phyloP scores from a whole-genome alignment of 2,329 filamentous ascomycete species.

The Botrytis elliptica region DNA sequence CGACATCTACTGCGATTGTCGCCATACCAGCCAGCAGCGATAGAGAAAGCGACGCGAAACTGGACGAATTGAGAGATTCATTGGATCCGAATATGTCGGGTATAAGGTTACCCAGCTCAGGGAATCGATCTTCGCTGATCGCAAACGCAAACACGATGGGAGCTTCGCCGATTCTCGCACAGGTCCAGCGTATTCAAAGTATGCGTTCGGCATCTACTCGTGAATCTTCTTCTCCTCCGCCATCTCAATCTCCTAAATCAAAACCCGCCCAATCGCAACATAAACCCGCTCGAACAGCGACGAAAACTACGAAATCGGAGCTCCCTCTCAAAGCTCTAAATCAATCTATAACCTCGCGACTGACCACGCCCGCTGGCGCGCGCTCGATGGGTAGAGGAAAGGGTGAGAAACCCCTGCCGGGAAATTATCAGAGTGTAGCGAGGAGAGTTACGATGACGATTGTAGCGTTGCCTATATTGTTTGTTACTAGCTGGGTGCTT shows the following conservation, averaged over 20 bases:
- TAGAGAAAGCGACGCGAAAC: background rate
- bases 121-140: background rate
- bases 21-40: background rate
- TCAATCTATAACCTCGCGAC: constrained; percentile 35
- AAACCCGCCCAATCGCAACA: background rate
- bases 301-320: constrained; percentile 16
- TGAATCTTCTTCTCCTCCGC: background rate
- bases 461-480: constrained; percentile 37
- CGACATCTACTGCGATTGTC: background rate
- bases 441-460: constrained; percentile 38
- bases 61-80: background rate
- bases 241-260: background rate
- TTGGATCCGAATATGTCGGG: background rate
- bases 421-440: constrained; percentile 35
- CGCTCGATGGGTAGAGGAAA: constrained; percentile 18
- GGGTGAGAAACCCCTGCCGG: constrained; percentile 26
- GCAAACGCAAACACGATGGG: background rate
- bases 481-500: constrained; percentile 40
- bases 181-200: background rate
- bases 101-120: background rate
- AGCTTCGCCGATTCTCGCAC: background rate
- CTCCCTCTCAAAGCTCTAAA: constrained; percentile 35
- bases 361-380: constrained; percentile 34
- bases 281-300: background rate
- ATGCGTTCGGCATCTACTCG: background rate